A percentile compares a stretch with the other conserved stretches of the same genome.
These are phyloP conservation scores for Amanita molliuscula DNA, from an alignment of 768 basidiomycete species.

Conservation along the genomic window DNA sequence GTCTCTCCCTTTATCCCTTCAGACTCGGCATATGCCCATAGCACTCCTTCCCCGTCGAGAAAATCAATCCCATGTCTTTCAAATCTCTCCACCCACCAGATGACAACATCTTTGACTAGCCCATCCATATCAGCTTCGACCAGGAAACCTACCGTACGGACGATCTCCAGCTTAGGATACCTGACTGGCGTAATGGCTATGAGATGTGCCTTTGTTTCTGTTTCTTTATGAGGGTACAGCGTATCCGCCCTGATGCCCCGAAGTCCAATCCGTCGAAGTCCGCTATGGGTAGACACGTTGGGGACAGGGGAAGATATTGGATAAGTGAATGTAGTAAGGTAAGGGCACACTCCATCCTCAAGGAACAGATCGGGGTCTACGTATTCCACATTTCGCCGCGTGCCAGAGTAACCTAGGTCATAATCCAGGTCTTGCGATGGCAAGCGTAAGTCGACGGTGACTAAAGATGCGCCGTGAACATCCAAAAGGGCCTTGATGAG, in stretches of 20 bases:
- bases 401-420: conserved; percentile 10
- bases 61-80: conserved; percentile 39
- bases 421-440: conserved; percentile 24
- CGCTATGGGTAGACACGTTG: conserved; percentile 18
- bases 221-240: conserved; percentile 33
- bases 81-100: conserved; percentile 44
- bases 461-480: conserved; percentile 29
- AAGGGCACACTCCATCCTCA: conserved; percentile 29
- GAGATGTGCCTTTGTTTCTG: conserved; percentile 28
- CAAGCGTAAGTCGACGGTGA: conserved; percentile 28
- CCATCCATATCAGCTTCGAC: conserved; percentile 34
- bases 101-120: conserved; percentile 37
- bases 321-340: conserved; percentile 33
- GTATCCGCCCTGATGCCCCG: conserved; percentile 29
- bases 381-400: conserved; percentile 18
- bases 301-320: conserved; percentile 24
- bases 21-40: conserved; percentile 36
- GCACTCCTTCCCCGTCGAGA: conserved; percentile 43
- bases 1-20: conserved; percentile 1
- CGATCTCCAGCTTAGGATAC: conserved; percentile 35
- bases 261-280: conserved; percentile 37
- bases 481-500: conserved; percentile 27
- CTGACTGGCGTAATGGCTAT: conserved; percentile 28
- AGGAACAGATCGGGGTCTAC: conserved; percentile 35
- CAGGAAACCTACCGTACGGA: conserved; percentile 37